These are phyloP conservation scores for Gossypium mustelinum DNA, from an alignment of 345 rosid species.

Conservation along the genomic window DNA sequence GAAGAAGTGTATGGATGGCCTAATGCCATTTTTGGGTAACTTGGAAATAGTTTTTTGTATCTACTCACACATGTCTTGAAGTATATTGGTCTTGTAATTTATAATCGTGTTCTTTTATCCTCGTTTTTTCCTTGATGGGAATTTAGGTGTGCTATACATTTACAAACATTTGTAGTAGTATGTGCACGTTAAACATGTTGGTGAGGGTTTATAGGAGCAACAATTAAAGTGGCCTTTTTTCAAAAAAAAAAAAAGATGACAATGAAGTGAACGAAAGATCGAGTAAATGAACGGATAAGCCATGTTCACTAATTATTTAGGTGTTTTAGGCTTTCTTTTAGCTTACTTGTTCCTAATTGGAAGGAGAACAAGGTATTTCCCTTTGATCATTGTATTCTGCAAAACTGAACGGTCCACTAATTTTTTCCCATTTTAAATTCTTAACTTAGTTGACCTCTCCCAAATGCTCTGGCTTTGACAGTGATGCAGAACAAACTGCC, in stretches of 20 bases:
- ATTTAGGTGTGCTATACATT: neutral
- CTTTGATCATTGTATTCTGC: neutral
- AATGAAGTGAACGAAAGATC: neutral
- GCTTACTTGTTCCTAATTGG: neutral
- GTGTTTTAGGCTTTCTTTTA: neutral
- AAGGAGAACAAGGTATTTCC: neutral
- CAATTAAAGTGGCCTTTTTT: neutral
- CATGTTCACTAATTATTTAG: neutral
- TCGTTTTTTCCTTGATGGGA: neutral
- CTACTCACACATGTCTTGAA: neutral
- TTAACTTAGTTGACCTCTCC: neutral
- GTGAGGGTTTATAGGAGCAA: neutral
- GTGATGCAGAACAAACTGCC: neutral
- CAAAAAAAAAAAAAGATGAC: neutral
- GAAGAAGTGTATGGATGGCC: neutral
- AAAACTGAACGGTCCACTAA: neutral
- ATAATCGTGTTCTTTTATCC: neutral
- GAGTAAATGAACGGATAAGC: neutral
- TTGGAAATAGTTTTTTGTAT: neutral
- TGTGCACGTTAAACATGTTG: neutral
- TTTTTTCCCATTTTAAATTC: neutral
- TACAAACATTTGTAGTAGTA: neutral
- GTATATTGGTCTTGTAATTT: neutral
- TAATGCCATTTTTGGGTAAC: neutral
- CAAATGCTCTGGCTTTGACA: neutral